These are phyloP conservation scores for Penicillium herquei DNA, from an alignment of 495 filamentous ascomycete species.

Conservation along the genomic window DNA sequence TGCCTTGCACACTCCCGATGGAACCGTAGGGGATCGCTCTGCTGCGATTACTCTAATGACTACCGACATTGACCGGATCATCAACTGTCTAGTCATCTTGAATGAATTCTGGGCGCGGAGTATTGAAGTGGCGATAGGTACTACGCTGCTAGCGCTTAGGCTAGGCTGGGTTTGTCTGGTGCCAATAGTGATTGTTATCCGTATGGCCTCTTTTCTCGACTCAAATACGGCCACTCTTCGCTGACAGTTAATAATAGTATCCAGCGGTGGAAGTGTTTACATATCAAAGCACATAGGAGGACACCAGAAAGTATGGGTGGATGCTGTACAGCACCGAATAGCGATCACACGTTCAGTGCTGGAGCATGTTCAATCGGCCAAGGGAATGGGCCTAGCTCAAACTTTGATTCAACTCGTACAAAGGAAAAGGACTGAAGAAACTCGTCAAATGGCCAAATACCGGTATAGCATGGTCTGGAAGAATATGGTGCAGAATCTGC, in stretches of 20 bases:
- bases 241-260: background rate
- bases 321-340: background rate
- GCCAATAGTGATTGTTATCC: background rate
- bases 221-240: background rate
- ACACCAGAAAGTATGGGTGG: background rate
- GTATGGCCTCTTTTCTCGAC: background rate
- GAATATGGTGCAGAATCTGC: slow-evolving; percentile 1
- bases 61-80: slow-evolving; percentile 1
- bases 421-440: background rate
- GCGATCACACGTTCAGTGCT: background rate
- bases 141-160: background rate
- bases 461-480: background rate
- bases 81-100: background rate
- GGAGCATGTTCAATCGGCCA: background rate
- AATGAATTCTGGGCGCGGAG: slow-evolving; percentile 1
- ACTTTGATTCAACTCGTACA: background rate
- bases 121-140: background rate
- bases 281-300: background rate
- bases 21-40: background rate
- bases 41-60: background rate
- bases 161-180: background rate
- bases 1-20: background rate
- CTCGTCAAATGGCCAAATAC: background rate
- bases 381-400: background rate
- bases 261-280: background rate